phyloP scores from a whole-genome alignment of 257 asterid species.

The Nicotiana obtusifolia region DNA sequence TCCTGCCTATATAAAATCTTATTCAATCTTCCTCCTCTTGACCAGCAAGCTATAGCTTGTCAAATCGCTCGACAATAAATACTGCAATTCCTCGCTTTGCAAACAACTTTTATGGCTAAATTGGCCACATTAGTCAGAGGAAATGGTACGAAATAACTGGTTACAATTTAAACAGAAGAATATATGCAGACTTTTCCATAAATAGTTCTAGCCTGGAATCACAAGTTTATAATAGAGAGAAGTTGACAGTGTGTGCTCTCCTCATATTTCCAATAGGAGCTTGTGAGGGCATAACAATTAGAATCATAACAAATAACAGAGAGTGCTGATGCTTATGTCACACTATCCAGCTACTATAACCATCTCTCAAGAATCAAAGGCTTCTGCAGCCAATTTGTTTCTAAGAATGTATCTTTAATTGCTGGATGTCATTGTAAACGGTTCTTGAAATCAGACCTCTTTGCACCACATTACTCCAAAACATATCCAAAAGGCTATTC shows the following conservation, averaged over 20 bases:
- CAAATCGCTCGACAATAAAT: too few relatives aligned
- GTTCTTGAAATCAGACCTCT: slow-evolving; percentile 68
- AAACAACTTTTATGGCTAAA: too few relatives aligned
- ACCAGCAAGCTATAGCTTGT: too few relatives aligned
- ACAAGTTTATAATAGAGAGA: not conserved
- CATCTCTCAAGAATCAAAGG: not conserved
- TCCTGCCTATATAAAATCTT: too few relatives aligned
- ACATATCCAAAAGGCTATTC: slow-evolving; percentile 33
- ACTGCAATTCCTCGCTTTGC: too few relatives aligned
- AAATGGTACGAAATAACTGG: too few relatives aligned
- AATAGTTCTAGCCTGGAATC: not conserved
- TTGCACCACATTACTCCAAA: slow-evolving; percentile 48
- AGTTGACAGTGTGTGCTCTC: not conserved
- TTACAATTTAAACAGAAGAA: too few relatives aligned
- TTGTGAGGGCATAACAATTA: not conserved
- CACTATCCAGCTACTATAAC: not conserved
- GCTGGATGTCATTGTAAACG: slow-evolving; percentile 30
- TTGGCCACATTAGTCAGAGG: too few relatives aligned
- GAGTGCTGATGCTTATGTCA: not conserved
- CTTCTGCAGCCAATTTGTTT: not conserved
- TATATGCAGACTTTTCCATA: not conserved
- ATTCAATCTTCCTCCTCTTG: too few relatives aligned
- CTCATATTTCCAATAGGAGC: not conserved
- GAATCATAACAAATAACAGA: not conserved
- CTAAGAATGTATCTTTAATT: slow-evolving; percentile 16